Conservation (phyloP, 1,284 basidiomycete genomes). For the Ceratobasidium sp. region DNA sequence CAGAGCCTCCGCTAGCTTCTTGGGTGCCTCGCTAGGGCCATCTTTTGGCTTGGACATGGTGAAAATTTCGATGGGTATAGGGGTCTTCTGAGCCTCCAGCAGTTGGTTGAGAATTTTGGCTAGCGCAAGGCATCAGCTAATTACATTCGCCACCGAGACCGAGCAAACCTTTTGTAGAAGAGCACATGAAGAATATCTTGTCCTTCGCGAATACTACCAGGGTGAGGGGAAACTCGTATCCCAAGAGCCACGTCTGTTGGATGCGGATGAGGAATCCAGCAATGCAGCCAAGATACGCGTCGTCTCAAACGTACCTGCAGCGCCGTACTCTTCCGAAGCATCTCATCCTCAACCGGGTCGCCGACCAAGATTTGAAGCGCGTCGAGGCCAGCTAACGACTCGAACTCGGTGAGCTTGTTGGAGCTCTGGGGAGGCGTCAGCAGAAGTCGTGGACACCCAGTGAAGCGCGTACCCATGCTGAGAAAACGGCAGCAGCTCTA, state of each 20-base stretch:
- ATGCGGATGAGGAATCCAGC: constrained; percentile 29
- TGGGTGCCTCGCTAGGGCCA: constrained; percentile 71
- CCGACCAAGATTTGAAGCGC: constrained; percentile 83
- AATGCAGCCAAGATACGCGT: constrained; percentile 3
- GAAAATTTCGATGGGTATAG: constrained; percentile 72
- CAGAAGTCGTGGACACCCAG: neutral
- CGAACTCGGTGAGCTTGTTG: constrained; percentile 74
- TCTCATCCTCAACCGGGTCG: constrained; percentile 85
- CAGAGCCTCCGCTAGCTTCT: constrained; percentile 67
- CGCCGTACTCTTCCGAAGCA: constrained; percentile 87
- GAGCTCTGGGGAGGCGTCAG: constrained; percentile 60
- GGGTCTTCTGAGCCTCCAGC: constrained; percentile 61
- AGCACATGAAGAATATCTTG: constrained; percentile 84
- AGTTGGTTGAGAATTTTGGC: constrained; percentile 81
- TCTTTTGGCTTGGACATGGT: constrained; percentile 80
- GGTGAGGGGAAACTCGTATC: constrained; percentile 97
- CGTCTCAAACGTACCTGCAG: constrained; percentile 73
- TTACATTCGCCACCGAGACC: constrained; percentile 30
- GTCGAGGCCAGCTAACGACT: constrained; percentile 71
- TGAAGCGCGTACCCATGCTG: constrained; percentile 30
- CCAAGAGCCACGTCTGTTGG: constrained; percentile 89
- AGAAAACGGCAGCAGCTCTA: constrained; percentile 25
- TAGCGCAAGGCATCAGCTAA: constrained; percentile 53
- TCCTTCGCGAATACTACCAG: constrained; percentile 84
- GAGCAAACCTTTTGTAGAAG: constrained; percentile 83